Evolutionary conservation across 1,284 basidiomycete genomes (phyloP), one percentile per base, ranked within the genome.

Genomic region (Pseudomicrostroma phylloplanum): DNA sequence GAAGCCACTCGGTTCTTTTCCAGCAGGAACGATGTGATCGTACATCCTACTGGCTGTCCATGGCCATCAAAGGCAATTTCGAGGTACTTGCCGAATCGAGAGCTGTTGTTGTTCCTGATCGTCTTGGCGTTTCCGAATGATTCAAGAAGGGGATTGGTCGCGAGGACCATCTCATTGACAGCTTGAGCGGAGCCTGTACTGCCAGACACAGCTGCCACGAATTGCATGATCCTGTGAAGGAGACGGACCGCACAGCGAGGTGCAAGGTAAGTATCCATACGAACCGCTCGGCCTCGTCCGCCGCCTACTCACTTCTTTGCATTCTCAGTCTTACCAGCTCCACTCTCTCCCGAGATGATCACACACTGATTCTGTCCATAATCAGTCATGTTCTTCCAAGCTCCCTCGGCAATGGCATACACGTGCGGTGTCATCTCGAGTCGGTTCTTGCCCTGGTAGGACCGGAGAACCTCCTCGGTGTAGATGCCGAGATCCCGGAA

Each of bases 291-390:
- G 17, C 26, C 41, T 42, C 17, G 23, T 21, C 54, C 17, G 49
- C 23, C 6, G 25, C 6, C 8, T 25, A 26, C 51, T 54, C 51
- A 54, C 51, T 54, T 71, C 59, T 76, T 76, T 15, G 73, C 74
- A 40, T 71, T 74, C 62, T 74, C 73, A n/a, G 74, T 78, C 67
- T 78, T 76, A 41, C 75, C 72, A 17, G 74, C 75, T 40, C 74
- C 74, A 12, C 92, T 96, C 83, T 99, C 96, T 65, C 96, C 96
- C 57, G 94, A 94, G 77, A 99, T 99, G 81, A 99, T 99, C 62
- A 99, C 94, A 80, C 96, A 98, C 83, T 99, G 96, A 80, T 98
- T 99, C 82, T 98, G 94, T 80, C 94, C 89, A 82, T 99, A 97
- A 36, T 92, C 91, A 68, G 91, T 93, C 96, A 99, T 98, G 80